Base-by-base conservation (phyloP, 768 basidiomycete genomes). In the Tylopilus intermedius region DNA sequence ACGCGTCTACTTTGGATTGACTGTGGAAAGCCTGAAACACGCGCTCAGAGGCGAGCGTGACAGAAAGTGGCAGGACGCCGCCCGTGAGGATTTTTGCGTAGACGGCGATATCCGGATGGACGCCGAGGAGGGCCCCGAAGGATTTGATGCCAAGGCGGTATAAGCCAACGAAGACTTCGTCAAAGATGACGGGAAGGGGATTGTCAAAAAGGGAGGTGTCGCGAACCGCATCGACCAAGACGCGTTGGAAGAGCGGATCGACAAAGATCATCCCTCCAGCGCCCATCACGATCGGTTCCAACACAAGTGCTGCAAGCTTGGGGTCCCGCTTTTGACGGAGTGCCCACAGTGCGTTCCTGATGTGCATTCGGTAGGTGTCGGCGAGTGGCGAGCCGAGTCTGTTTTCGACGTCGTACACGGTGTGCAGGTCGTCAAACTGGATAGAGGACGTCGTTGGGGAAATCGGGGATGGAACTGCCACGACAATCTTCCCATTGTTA, bases 181-280 rank as follows among this genome's bases (percentile, higher is more conserved):
- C 95, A 62, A 89, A 97, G 53, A 98, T 83, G 58, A 98, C 86
- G 0, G 95, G 93, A 13, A 97, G 74, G 3, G 88, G 88, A 7
- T 67, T 57, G 5, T 66, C 47, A 13, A 71, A 67, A 11, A 73
- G 59, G 11, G 66, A 67, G 30, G 64, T 62, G 24, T 76, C 69
- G 53, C 95, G 84, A 5, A 90, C 88, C 3, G 82, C 78, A 60
- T 96, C 92, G 38, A 97, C 73, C 58, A 98, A 68, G 29, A 93
- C 74, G 26, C 90, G 80, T 67, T 98, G 95, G 77, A 95, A 97
- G 40, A 98, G 82, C 8, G 95, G 95, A 65, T 98, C 95, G 24
- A 97, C 91, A 63, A 97, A 97, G 29, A 93, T 76, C 95, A 97
- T 97, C 0, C 95, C 95, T 0, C 91, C 95, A 0, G 95, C 94